A percentile compares a stretch with the other conserved stretches of the same genome.
Conservation (phyloP, 768 basidiomycete genomes). For the Psilocybe cyanescens region DNA sequence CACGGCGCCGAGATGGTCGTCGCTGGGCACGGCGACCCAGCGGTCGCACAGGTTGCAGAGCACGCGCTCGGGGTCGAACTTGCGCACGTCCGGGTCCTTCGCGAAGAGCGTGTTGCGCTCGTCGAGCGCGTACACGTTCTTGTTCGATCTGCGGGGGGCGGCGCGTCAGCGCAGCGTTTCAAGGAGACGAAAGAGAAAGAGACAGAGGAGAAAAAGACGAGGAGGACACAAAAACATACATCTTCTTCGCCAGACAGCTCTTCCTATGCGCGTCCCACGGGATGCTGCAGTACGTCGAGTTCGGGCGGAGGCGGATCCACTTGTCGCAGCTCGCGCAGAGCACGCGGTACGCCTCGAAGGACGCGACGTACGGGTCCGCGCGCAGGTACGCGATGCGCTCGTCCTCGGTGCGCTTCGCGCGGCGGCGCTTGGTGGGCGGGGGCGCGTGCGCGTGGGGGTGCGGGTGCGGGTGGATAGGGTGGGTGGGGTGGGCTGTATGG, state of each 20-base stretch:
- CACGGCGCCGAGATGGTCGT: conserved; percentile 64
- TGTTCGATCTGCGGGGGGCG: conserved; percentile 37
- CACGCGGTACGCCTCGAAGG: conserved; percentile 81
- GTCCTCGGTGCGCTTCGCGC: conserved; percentile 78
- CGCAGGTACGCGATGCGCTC: conserved; percentile 75
- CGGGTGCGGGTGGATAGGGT: background rate
- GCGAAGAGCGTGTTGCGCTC: conserved; percentile 61
- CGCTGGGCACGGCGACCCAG: conserved; percentile 65
- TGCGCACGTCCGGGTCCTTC: conserved; percentile 72
- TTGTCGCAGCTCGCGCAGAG: conserved; percentile 82
- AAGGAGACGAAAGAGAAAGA: background rate
- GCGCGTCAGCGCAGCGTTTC: no score
- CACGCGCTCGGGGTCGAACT: conserved; percentile 74
- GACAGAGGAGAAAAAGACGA: conserved; percentile 1
- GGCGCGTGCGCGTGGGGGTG: conserved; percentile 26
- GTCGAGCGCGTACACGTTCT: conserved; percentile 62
- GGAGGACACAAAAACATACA: conserved; percentile 44
- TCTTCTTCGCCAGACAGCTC: conserved; percentile 80
- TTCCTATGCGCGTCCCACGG: conserved; percentile 88
- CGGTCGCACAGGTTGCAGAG: conserved; percentile 70
- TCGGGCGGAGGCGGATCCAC: conserved; percentile 85
- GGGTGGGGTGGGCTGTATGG: conserved; percentile 1
- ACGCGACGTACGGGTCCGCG: conserved; percentile 76
- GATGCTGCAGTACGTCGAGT: conserved; percentile 87
- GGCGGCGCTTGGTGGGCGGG: conserved; percentile 44